A percentile compares a stretch with the other conserved stretches of the same genome.
phyloP scores from a whole-genome alignment of 306 rosid species.

The Malus orientalis region DNA sequence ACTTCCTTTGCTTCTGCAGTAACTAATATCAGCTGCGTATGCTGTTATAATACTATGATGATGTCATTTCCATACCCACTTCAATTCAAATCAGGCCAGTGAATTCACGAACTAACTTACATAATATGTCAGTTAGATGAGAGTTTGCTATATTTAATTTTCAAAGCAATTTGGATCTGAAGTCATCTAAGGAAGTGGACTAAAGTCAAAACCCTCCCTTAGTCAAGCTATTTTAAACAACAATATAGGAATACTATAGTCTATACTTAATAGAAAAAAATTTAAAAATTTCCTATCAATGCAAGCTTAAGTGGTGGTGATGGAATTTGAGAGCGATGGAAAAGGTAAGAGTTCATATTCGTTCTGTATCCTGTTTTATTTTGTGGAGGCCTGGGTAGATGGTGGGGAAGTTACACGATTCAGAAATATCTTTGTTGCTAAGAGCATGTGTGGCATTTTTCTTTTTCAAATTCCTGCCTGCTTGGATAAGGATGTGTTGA shows the following conservation, averaged over 20 bases:
- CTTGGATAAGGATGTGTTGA: background rate
- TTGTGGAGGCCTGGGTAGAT: too few relatives aligned
- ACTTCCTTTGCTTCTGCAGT: background rate
- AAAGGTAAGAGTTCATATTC: background rate
- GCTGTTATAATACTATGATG: background rate
- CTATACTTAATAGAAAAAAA: background rate
- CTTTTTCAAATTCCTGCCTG: background rate
- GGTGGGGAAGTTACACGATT: too few relatives aligned
- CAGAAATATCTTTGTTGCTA: too few relatives aligned
- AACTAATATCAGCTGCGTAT: background rate
- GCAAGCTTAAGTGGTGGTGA: background rate
- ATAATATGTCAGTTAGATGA: background rate
- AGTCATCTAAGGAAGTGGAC: background rate
- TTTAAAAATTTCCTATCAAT: background rate
- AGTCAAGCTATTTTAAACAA: background rate
- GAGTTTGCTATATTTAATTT: background rate
- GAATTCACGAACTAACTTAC: background rate
- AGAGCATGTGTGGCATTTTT: background rate
- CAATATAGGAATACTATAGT: background rate
- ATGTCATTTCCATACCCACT: background rate
- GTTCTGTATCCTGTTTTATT: background rate
- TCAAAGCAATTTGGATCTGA: background rate
- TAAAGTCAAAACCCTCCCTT: background rate
- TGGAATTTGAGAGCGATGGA: background rate
- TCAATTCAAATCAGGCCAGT: background rate